Evolutionary conservation across 2,329 filamentous ascomycete genomes (phyloP).

Genomic region (Phaeosphaeriaceae sp.): DNA sequence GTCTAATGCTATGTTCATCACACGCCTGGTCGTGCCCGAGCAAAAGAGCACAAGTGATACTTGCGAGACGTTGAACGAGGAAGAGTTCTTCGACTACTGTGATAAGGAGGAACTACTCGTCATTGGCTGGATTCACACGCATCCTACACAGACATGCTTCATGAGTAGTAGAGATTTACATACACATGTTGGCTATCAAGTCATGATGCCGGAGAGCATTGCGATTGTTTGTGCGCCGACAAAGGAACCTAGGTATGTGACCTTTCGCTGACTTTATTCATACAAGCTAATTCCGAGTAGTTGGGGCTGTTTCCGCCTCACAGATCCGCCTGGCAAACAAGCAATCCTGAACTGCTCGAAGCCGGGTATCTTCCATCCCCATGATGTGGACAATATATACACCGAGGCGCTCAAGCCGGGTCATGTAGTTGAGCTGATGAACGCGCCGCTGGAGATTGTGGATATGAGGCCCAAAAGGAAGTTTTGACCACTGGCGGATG

Average conservation of each 20-base stretch:
- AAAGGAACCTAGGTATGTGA: conserved; percentile 75
- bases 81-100: conserved; percentile 86
- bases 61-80: conserved; percentile 91
- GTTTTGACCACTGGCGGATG: conserved; percentile 4
- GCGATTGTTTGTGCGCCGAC: conserved; percentile 94
- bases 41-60: conserved; percentile 91
- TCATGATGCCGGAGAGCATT: conserved; percentile 95
- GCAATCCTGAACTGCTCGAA: conserved; percentile 82
- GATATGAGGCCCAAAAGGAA: conserved; percentile 59
- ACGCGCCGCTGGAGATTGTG: conserved; percentile 68
- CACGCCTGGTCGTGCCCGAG: conserved; percentile 85
- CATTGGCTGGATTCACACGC: conserved; percentile 97
- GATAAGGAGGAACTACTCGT: conserved; percentile 83
- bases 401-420: conserved; percentile 70
- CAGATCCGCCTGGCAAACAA: conserved; percentile 87
- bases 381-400: conserved; percentile 75
- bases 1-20: conserved; percentile 92
- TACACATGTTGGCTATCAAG: conserved; percentile 92
- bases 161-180: conserved; percentile 95
- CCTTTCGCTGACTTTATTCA: neutral
- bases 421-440: conserved; percentile 65
- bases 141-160: conserved; percentile 95
- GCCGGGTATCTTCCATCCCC: conserved; percentile 83
- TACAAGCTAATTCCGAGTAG: conserved; percentile 53
- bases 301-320: conserved; percentile 91